These are phyloP conservation scores for Lotmaria passim DNA, from an alignment of 208 protist species.

Conservation along the genomic window DNA sequence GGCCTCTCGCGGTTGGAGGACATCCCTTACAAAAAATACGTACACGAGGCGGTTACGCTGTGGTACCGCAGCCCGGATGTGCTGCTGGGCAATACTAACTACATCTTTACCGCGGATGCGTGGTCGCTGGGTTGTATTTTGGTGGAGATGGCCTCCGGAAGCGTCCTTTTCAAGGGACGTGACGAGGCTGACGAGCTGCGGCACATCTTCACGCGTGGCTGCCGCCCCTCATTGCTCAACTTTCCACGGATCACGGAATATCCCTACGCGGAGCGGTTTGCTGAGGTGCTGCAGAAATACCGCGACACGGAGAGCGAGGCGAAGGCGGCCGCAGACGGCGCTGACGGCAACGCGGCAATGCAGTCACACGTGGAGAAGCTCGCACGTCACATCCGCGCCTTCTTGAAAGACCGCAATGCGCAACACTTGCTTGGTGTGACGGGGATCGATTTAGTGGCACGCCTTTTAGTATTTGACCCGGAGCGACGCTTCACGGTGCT, in stretches of 20 bases:
- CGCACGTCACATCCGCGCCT: conserved; percentile 37
- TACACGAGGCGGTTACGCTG: conserved; percentile 91
- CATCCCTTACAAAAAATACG: conserved; percentile 92
- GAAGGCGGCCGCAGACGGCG: conserved; percentile 10
- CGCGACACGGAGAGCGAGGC: conserved; percentile 19
- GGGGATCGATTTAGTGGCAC: conserved; percentile 68
- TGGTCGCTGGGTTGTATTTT: conserved; percentile 95
- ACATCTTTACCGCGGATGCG: conserved; percentile 81
- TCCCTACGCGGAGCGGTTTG: conserved; percentile 39
- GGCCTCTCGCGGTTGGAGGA: conserved; percentile 83
- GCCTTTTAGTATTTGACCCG: conserved; percentile 68
- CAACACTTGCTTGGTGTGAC: conserved; percentile 56
- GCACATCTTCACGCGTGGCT: conserved; percentile 87
- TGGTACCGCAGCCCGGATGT: conserved; percentile 96
- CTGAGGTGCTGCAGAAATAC: conserved; percentile 29
- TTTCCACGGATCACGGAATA: conserved; percentile 67
- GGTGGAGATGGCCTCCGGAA: conserved; percentile 78
- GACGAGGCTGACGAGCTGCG: conserved; percentile 87
- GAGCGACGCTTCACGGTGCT: conserved; percentile 54
- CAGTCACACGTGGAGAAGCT: conserved; percentile 34
- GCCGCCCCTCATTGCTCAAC: conserved; percentile 77
- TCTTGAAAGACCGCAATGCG: conserved; percentile 39
- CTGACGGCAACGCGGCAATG: conserved; percentile 6
- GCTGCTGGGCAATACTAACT: conserved; percentile 85
- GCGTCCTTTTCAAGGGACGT: conserved; percentile 79